Evolutionary conservation across 805 yeast species (phyloP).

Genomic region (Wickerhamomyces hampshirensis): DNA sequence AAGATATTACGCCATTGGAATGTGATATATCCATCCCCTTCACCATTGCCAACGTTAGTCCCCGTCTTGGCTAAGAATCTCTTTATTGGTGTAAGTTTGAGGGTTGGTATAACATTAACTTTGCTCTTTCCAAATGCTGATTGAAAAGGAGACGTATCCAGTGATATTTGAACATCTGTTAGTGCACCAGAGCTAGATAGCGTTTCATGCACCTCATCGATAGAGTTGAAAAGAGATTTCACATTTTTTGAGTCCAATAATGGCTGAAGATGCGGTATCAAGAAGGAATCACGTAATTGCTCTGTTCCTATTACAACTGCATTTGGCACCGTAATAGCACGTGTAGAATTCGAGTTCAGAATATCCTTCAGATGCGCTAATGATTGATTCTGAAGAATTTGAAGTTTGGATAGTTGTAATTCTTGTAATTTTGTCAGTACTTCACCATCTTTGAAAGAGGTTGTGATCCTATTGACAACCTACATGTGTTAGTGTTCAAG

Average conservation of each 20-base stretch:
- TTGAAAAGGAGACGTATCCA: conserved; percentile 18
- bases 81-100: conserved; percentile 49
- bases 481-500: not conserved
- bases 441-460: conserved; percentile 17
- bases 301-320: conserved; percentile 47
- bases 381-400: conserved; percentile 26
- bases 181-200: conserved; percentile 40
- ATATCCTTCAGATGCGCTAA: conserved; percentile 24
- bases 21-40: conserved; percentile 89
- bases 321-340: conserved; percentile 39
- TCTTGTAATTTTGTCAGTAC: conserved; percentile 11
- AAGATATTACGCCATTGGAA: conserved; percentile 59
- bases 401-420: conserved; percentile 25
- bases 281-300: conserved; percentile 40
- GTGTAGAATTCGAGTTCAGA: conserved; percentile 27
- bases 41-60: conserved; percentile 93
- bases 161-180: conserved; percentile 34
- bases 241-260: conserved; percentile 39
- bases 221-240: conserved; percentile 31
- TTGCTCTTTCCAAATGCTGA: not conserved
- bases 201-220: conserved; percentile 41
- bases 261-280: conserved; percentile 43
- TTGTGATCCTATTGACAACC: conserved; percentile 20
- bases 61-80: conserved; percentile 85
- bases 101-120: conserved; percentile 26